Evolutionary conservation across 2,329 filamentous ascomycete genomes (phyloP), one percentile per base, ranked within the genome.

Genomic region (Ilyonectria mors-panacis): DNA sequence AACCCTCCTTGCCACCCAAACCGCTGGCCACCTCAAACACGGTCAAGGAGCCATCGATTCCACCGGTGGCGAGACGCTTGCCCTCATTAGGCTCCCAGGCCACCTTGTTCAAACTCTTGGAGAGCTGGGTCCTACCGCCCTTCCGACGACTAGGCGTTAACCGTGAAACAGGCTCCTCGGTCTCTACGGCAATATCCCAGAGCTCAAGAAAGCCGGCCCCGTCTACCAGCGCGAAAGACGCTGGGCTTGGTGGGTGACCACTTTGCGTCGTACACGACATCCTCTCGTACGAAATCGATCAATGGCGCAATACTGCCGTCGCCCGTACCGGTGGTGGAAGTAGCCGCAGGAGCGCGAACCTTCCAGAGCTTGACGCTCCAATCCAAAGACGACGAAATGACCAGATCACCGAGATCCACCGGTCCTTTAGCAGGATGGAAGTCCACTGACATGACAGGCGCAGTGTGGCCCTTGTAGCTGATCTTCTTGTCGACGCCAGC

Each of bases 361-460:
- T 96, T 96, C 96, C 96, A 99, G 17, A 99, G 85, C 83, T 97
- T 98, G 73, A 98, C 94, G 73, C 92, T 97, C 96, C 96, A 99
- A 83, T 99, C 96, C 8, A 99, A 86, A 48, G 93, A 95, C 4
- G 94, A 93, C n/a, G 92, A 95, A 56, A 99, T 88, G 66, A 98
- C 94, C 6, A 99, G 85, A 77, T 99, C 97, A 30, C 95, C 95
- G 6, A 99, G 90, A 81, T 99, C 97, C 58, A 99, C 92, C 3
- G 95, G 94, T 1, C 96, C 97, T 59, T 93, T 91, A 4, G 94
- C 92, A 2, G 96, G 96, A 78, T 99, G 96, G 84, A 98, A 99
- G 79, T 96, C 93, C 13, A 98, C 92, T 6, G 93, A 96, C 92
- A 98, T 97, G 76, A 99, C 94, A 0, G 96, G 96, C 4, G 94